Conservation (phyloP, 495 filamentous ascomycete genomes). For the Penicillium maclennaniae region DNA sequence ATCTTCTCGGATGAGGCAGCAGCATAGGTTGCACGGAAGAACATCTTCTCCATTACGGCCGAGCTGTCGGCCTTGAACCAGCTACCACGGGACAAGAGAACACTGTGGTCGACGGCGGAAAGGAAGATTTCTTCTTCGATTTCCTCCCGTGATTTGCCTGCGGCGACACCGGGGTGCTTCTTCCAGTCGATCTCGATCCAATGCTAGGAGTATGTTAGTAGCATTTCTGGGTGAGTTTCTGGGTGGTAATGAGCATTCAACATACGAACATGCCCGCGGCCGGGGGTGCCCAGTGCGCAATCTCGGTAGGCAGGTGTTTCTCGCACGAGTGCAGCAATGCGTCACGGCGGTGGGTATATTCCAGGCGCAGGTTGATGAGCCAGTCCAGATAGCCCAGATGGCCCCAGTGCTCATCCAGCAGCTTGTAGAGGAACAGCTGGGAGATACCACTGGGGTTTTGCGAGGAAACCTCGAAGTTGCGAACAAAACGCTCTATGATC, state of each 20-base stretch:
- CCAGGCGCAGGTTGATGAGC: constrained; percentile 77
- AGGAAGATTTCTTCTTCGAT: constrained; percentile 87
- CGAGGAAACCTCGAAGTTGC: constrained; percentile 70
- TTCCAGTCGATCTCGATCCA: constrained; percentile 79
- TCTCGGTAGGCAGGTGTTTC: constrained; percentile 65
- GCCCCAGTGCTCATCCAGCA: constrained; percentile 92
- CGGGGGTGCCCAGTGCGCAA: constrained; percentile 80
- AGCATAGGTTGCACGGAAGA: constrained; percentile 87
- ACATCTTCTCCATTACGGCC: constrained; percentile 50
- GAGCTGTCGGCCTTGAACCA: constrained; percentile 76
- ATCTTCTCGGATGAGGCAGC: constrained; percentile 73
- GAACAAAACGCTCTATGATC: constrained; percentile 72
- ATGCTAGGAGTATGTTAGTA: constrained; percentile 46
- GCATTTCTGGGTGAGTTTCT: neutral
- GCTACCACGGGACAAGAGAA: constrained; percentile 74
- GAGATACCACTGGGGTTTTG: constrained; percentile 82
- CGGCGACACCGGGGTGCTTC: constrained; percentile 60
- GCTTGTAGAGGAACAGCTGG: constrained; percentile 79
- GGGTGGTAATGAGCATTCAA: constrained; percentile 20
- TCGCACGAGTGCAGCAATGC: constrained; percentile 80
- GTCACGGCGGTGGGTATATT: constrained; percentile 78
- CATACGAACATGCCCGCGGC: constrained; percentile 96
- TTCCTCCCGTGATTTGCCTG: constrained; percentile 54
- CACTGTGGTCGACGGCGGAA: constrained; percentile 62
- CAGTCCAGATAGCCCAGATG: constrained; percentile 88